Base-by-base conservation (phyloP, 768 basidiomycete species). In the Mycena pura region DNA sequence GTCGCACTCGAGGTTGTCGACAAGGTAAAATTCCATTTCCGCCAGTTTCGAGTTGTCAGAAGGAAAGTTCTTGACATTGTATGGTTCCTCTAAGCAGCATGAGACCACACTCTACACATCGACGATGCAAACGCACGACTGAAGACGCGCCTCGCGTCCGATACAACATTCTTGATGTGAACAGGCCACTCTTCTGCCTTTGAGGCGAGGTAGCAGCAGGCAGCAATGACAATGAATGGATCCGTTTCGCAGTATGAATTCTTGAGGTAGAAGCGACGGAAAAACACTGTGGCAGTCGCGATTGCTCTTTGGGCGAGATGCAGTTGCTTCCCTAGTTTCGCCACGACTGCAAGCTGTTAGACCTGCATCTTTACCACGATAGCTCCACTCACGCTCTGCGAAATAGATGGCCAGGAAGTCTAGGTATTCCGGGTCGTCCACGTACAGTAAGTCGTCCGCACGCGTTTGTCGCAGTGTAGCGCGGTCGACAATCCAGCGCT, bases 11-110 rank as follows among this genome's bases (percentile, higher is more conserved):
- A 99, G 84, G 72, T 99, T 96, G 70, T 94, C 94, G 22, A 99
- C 89, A 10, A 99, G 87, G 77, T 96, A 99, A 77, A 99, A 99
- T 72, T 99, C 96, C 96, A 98, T 98, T 74, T 99, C 97, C 4
- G 96, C 97, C 14, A 99, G 80, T 70, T 94, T 95, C 11, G 90
- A 85, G 68, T 96, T 91, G 71, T 97, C 95, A 0, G 90, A 84
- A 0, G 92, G 87, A 70, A 97, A 96, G n/a, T 83, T 76, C 70
- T 91, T 90, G 71, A 91, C 80, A 5, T 83, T 85, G 68, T 92
- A 92, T 19, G 86, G 87, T 52, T 88, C 86, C 53, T 82, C 85
- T 87, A 49, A 29, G 56, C 9, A 1, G 43, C 25, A 6, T 53
- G 25, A 58, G 21, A 40, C 21, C 38, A 24, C 1, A 13, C 21